Percentiles rank a stretch among this genome's conserved stretches.
Conservation (phyloP, 257 asterid genomes). For the Solanum paucissectum region DNA sequence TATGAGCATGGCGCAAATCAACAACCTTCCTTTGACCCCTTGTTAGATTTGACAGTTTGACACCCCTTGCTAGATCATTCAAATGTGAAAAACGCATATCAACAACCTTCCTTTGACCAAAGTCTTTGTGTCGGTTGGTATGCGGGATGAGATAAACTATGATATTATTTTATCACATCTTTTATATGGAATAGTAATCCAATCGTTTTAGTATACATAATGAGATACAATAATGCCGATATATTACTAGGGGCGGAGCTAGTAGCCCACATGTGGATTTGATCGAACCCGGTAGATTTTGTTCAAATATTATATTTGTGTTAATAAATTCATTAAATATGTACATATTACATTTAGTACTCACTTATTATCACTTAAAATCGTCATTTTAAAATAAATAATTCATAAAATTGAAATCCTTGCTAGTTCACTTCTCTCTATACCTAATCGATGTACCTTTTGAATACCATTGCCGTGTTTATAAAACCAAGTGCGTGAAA, state of each 20-base stretch:
- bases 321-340: no score
- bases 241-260: background rate
- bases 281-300: fast-evolving
- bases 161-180: background rate
- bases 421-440: background rate
- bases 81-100: background rate
- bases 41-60: background rate
- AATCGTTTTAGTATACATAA: background rate
- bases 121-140: background rate
- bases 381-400: background rate
- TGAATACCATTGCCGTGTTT: background rate
- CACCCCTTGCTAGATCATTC: background rate
- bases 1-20: no score
- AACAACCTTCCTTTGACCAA: background rate
- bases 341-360: no score
- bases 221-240: background rate
- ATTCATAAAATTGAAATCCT: background rate
- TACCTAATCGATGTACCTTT: background rate
- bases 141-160: background rate
- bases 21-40: no score
- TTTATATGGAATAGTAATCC: background rate
- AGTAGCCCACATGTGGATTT: background rate
- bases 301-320: fast-evolving
- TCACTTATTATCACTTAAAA: no score
- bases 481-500: background rate